A percentile compares a stretch with the other conserved stretches of the same genome.
Evolutionary conservation across 768 basidiomycete species (phyloP).

Genomic region (Mycena pura): DNA sequence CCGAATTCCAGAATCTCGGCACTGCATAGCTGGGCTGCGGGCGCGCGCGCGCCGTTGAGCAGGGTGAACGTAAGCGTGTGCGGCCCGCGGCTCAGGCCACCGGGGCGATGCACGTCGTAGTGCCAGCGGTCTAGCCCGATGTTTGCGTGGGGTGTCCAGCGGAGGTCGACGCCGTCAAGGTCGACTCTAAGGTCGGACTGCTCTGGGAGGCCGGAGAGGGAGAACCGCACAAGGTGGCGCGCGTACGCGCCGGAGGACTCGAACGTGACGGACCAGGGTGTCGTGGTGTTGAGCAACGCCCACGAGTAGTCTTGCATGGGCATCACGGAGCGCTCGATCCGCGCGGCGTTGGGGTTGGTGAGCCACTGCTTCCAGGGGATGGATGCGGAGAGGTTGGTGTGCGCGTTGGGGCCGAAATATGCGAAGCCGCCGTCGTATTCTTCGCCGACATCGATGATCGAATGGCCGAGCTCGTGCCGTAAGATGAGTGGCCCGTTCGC

Average conservation of each 20-base stretch:
- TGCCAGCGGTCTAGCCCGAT: slow-evolving; percentile 80
- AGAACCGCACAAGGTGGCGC: slow-evolving; percentile 70
- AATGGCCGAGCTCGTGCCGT: slow-evolving; percentile 83
- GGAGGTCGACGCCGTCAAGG: slow-evolving; percentile 65
- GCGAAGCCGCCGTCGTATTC: slow-evolving; percentile 76
- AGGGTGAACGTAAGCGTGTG: slow-evolving; percentile 69
- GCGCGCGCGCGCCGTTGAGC: slow-evolving; percentile 52
- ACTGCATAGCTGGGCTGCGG: slow-evolving; percentile 77
- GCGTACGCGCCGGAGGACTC: slow-evolving; percentile 68
- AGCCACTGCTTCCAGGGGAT: slow-evolving; percentile 81
- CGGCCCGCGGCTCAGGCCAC: slow-evolving; percentile 50
- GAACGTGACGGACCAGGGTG: slow-evolving; percentile 67
- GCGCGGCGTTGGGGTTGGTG: slow-evolving; percentile 42
- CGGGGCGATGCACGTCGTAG: slow-evolving; percentile 62
- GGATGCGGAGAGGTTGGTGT: slow-evolving; percentile 46
- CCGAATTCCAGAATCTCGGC: slow-evolving; percentile 80
- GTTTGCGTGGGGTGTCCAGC: slow-evolving; percentile 60
- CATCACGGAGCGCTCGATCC: slow-evolving; percentile 75
- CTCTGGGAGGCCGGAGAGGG: slow-evolving; percentile 72
- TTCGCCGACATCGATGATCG: slow-evolving; percentile 79
- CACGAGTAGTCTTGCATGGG: slow-evolving; percentile 79
- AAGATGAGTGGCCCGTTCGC: slow-evolving; percentile 78
- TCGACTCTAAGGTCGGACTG: slow-evolving; percentile 59
- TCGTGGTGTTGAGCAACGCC: slow-evolving; percentile 68
- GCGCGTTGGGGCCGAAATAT: slow-evolving; percentile 76